These are phyloP conservation scores for Hevea brasiliensis DNA, from an alignment of 345 rosid genomes.

Conservation along the genomic window DNA sequence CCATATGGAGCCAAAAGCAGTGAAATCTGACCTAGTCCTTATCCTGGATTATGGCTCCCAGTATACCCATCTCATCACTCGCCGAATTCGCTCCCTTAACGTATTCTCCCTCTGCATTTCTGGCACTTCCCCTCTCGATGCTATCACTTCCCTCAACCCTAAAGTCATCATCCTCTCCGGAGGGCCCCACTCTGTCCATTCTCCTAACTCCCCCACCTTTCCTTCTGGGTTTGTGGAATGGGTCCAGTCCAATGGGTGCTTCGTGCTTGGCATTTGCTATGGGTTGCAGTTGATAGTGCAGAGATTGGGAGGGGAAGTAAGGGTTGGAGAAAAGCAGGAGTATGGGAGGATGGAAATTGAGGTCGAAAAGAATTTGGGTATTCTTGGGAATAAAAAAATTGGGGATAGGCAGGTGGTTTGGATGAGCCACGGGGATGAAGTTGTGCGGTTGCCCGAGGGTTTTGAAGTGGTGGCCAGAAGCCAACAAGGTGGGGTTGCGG, in stretches of 20 bases:
- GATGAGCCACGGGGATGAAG: constrained; percentile 99
- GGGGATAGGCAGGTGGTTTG: constrained; percentile 85
- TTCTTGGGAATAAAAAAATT: constrained; percentile 58
- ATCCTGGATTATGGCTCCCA: constrained; percentile 93
- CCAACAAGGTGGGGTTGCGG: constrained; percentile 79
- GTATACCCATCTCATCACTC: constrained; percentile 91
- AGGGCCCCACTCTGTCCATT: constrained; percentile 91
- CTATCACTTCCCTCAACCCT: constrained; percentile 62
- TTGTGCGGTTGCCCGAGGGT: constrained; percentile 63
- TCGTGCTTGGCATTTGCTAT: constrained; percentile 79
- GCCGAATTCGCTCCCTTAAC: constrained; percentile 83
- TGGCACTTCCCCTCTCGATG: constrained; percentile 71
- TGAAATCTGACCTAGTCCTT: constrained; percentile 68
- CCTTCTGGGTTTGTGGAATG: constrained; percentile 74
- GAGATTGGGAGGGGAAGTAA: constrained; percentile 75
- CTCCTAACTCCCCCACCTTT: constrained; percentile 63
- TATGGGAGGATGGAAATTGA: constrained; percentile 95
- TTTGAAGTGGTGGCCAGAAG: constrained; percentile 77
- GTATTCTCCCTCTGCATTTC: constrained; percentile 81
- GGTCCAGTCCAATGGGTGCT: constrained; percentile 56
- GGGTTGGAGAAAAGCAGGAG: constrained; percentile 77
- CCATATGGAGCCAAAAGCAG: constrained; percentile 28
- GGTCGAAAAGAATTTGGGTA: constrained; percentile 50
- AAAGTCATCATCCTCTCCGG: constrained; percentile 89
- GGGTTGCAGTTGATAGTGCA: constrained; percentile 87